Percentiles rank a stretch among this genome's conserved stretches.
Conservation (phyloP, 129 eudicot genomes). For the Solidago caesia region DNA sequence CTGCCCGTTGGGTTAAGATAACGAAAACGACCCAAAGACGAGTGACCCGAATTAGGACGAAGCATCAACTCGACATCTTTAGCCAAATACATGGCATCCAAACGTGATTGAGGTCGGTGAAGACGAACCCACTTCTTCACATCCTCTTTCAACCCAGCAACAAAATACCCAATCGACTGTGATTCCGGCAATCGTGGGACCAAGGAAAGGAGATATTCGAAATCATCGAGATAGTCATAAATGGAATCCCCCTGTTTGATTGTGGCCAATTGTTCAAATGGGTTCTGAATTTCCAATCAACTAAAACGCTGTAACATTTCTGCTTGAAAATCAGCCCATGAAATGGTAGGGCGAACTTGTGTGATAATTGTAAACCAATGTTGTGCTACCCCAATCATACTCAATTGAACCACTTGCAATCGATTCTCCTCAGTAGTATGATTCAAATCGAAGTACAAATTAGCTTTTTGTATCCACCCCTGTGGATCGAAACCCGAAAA, state of each 20-base stretch:
- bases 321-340: too few relatives aligned
- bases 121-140: not conserved
- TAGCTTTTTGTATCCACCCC: too few relatives aligned
- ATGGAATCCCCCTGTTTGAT: not conserved
- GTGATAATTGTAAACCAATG: too few relatives aligned
- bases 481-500: too few relatives aligned
- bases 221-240: not conserved
- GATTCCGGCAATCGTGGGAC: not conserved
- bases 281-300: not conserved
- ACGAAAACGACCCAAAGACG: not conserved
- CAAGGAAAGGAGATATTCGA: not conserved
- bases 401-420: too few relatives aligned
- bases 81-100: conserved; percentile 11
- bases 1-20: too few relatives aligned
- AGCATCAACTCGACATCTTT: not conserved
- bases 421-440: too few relatives aligned
- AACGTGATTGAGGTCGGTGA: not conserved
- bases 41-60: not conserved
- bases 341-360: too few relatives aligned
- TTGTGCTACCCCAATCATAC: too few relatives aligned
- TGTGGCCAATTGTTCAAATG: not conserved
- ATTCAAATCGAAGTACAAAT: too few relatives aligned
- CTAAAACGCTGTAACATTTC: not conserved
- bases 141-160: not conserved
- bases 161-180: not conserved